Evolutionary conservation across 2,329 filamentous ascomycete genomes (phyloP).

Genomic region (Trichophyton equinum): DNA sequence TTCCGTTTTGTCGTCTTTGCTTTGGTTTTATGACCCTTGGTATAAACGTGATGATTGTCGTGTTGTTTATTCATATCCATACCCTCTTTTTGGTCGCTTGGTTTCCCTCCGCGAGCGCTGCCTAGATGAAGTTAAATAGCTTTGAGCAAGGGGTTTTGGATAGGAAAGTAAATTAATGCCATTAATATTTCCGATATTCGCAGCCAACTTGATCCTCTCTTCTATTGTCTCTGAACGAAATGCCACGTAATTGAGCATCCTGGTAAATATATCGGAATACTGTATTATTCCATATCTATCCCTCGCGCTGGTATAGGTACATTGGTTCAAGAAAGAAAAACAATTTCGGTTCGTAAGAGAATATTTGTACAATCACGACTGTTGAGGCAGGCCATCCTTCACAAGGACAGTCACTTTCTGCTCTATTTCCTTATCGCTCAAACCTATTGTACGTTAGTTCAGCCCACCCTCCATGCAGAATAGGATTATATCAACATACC

Average conservation of each 20-base stretch:
- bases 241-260: background rate
- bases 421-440: slow-evolving; percentile 60
- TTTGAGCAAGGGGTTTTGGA: background rate
- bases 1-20: background rate
- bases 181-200: background rate
- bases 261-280: background rate
- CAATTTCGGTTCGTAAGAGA: slow-evolving; percentile 1
- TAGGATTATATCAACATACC: slow-evolving; percentile 32
- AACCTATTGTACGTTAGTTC: slow-evolving; percentile 33
- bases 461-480: background rate
- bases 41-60: slow-evolving; percentile 2
- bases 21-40: background rate
- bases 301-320: slow-evolving; percentile 4
- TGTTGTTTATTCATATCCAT: background rate
- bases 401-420: slow-evolving; percentile 53
- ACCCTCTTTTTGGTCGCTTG: background rate
- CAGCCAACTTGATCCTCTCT: too few relatives aligned
- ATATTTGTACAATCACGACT: background rate
- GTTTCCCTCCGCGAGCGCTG: background rate
- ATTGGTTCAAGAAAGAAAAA: slow-evolving; percentile 9
- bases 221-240: background rate
- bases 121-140: background rate
- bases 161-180: background rate
- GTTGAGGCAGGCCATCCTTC: slow-evolving; percentile 25
- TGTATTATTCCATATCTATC: background rate